Evolutionary conservation across 1,284 basidiomycete genomes (phyloP).

Genomic region (Spongispora temasekensis): DNA sequence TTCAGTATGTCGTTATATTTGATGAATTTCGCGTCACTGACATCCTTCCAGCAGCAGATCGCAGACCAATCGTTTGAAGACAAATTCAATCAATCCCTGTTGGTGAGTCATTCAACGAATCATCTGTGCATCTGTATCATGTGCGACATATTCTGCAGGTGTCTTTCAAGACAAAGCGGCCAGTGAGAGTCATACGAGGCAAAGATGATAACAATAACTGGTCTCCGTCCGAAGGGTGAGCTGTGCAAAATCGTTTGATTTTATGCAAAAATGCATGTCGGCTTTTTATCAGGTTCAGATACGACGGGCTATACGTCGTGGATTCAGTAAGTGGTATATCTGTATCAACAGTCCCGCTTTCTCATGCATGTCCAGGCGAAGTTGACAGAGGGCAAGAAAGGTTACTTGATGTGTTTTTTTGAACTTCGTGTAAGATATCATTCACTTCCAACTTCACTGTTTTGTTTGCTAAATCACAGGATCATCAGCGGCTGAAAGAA

Average conservation of each 20-base stretch:
- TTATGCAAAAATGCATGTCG: neutral
- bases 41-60: neutral
- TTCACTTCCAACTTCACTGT: neutral
- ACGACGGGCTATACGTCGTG: slow-evolving; percentile 48
- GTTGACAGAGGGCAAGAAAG: slow-evolving; percentile 17
- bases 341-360: neutral
- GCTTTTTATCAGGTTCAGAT: slow-evolving; percentile 40
- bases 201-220: slow-evolving; percentile 21
- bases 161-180: slow-evolving; percentile 36
- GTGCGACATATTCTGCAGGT: slow-evolving; percentile 13
- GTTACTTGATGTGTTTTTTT: slow-evolving; percentile 34
- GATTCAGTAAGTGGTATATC: slow-evolving; percentile 20
- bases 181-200: slow-evolving; percentile 46
- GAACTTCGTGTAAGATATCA: slow-evolving; percentile 23
- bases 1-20: slow-evolving; percentile 12
- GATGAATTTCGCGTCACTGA: neutral
- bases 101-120: slow-evolving; percentile 22
- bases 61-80: slow-evolving; percentile 39
- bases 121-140: neutral
- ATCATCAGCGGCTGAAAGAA: slow-evolving; percentile 25
- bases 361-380: slow-evolving; percentile 20
- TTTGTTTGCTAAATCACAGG: slow-evolving; percentile 1
- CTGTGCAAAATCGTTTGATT: neutral
- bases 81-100: slow-evolving; percentile 35
- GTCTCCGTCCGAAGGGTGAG: slow-evolving; percentile 39